Base-by-base conservation (phyloP, 129 eudicot genomes). In the Calendula officinalis region DNA sequence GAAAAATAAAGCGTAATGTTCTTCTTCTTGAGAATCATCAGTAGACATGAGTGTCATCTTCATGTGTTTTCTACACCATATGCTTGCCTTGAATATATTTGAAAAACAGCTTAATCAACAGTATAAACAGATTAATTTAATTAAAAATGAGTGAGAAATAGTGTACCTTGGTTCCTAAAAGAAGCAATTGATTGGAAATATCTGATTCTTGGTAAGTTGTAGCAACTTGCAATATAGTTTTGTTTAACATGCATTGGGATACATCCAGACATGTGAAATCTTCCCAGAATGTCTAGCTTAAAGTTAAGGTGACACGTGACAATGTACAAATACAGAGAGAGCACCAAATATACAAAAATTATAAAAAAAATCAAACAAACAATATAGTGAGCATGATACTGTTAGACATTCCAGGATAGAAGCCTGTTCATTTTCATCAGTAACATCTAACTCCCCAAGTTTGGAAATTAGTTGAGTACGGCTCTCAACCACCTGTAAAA, bases 231-330 rank as follows among this genome's bases (percentile, higher is more conserved):
- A 92, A 62, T 16, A 88, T 79, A 44, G 91, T 77, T 75, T 88
- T 92, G 81, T 92, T 88, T 83, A 92, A 67, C 79, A 64, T 74
- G 82, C 98, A 92, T 61, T 92, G 98, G 45, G 98, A 85, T 57
- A 77, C 71, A 66, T 92, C 96, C 78, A 92, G 77, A 75, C 98
- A 92, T 27, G 98, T 88, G 69, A 85, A 88, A 73, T 89, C 95
- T 77, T 92, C 96, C 98, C 98, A 92, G 60, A 88, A 73, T 81
- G 80, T 77, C 98, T 72, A 79, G 16, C 65, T 17, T 5, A 9
- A 12, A 55, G 84, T 92, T 74, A 83, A 86, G 86, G 85, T 35
- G 17, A 36, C 54, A 86, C 84, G 85, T 35, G 17, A 36, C 54
- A 75, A 32, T 27, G 41, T 33, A 38, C 60, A 67, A 27, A 22